Conservation (phyloP, 2,329 filamentous ascomycete genomes). For the Paracorniculantispora psalliotae region DNA sequence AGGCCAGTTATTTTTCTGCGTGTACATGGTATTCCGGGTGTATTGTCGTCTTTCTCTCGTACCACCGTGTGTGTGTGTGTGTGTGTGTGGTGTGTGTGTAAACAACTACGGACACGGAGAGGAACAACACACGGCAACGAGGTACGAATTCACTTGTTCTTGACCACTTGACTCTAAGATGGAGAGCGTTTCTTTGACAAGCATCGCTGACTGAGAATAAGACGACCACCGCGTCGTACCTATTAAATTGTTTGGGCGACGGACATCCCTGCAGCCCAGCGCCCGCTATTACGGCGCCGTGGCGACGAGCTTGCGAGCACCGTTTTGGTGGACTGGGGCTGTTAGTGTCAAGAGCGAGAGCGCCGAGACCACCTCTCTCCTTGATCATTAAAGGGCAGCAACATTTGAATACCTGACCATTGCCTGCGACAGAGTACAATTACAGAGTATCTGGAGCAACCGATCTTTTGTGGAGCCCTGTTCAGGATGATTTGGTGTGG, state of each 20-base stretch:
- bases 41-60: too few relatives aligned
- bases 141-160: too few relatives aligned
- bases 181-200: not conserved
- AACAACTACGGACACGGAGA: too few relatives aligned
- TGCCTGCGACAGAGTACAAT: not conserved
- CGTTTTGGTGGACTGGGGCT: not conserved
- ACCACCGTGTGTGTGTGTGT: too few relatives aligned
- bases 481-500: too few relatives aligned
- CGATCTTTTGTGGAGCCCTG: not conserved
- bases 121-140: too few relatives aligned
- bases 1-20: not conserved
- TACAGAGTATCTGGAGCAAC: conserved; percentile 10
- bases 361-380: too few relatives aligned
- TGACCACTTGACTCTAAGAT: too few relatives aligned
- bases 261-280: not conserved
- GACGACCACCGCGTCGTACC: too few relatives aligned
- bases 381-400: too few relatives aligned
- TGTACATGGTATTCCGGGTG: not conserved
- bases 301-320: too few relatives aligned
- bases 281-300: too few relatives aligned
- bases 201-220: not conserved
- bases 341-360: not conserved
- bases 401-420: not conserved
- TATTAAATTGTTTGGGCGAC: not conserved
- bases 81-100: not conserved